Evolutionary conservation across 2,329 filamentous ascomycete species (phyloP).

Genomic region (Fusarium xylarioides): DNA sequence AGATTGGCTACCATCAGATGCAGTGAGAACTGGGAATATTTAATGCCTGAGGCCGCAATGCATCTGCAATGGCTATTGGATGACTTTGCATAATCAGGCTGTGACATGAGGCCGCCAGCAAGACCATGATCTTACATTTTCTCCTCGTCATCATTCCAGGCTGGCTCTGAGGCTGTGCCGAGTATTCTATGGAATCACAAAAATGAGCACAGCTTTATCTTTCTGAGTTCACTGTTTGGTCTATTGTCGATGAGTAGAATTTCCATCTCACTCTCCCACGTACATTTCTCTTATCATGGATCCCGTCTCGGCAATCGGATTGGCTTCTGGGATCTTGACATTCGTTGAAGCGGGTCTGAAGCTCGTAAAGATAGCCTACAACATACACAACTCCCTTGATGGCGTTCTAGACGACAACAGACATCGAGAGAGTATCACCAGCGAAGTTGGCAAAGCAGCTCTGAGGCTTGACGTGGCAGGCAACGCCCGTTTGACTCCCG

Average conservation of each 20-base stretch:
- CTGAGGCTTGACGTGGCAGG: background rate
- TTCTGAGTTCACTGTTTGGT: background rate
- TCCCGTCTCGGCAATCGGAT: background rate
- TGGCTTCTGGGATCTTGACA: background rate
- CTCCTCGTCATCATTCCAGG: background rate
- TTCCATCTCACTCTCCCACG: background rate
- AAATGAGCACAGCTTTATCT: rapidly evolving
- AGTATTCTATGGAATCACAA: background rate
- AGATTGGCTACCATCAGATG: background rate
- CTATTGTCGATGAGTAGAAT: rapidly evolving
- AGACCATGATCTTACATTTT: background rate
- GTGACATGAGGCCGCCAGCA: background rate
- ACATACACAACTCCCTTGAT: background rate
- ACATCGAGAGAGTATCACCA: background rate
- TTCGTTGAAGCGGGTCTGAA: background rate
- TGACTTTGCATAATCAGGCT: background rate
- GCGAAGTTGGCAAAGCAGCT: background rate
- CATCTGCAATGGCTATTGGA: background rate
- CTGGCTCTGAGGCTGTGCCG: background rate
- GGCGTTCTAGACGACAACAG: background rate
- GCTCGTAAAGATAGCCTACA: background rate
- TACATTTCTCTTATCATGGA: background rate
- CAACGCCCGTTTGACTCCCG: background rate
- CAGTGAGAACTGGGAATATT: background rate
- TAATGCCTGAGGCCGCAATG: background rate